Conservation (phyloP, 1,284 basidiomycete genomes). For the Pseudozyma thailandica region DNA sequence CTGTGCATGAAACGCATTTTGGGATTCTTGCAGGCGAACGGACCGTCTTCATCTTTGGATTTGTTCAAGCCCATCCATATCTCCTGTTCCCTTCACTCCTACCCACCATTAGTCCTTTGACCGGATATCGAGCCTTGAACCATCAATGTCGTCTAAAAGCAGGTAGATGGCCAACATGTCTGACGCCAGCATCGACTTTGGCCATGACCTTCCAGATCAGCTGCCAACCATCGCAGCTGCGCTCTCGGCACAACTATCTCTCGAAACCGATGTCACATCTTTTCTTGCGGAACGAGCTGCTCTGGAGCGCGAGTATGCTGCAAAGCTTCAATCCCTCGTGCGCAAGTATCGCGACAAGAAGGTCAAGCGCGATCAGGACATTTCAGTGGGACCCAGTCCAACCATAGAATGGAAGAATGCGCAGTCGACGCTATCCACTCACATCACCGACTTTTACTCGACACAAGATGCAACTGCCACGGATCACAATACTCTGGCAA, state of each 20-base stretch:
- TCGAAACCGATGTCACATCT: constrained; percentile 38
- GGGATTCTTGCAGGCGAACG: too few species aligned
- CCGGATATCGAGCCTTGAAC: too few species aligned
- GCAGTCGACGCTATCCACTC: constrained; percentile 26
- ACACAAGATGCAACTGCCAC: constrained; percentile 23
- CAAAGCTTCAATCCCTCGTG: constrained; percentile 39
- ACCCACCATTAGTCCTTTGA: too few species aligned
- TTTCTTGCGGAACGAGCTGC: constrained; percentile 53
- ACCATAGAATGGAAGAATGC: constrained; percentile 47
- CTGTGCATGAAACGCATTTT: too few species aligned
- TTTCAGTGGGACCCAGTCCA: constrained; percentile 43
- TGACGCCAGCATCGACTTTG: constrained; percentile 22
- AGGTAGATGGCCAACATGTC: constrained; percentile 8
- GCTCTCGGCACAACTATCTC: constrained; percentile 40
- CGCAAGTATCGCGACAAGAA: constrained; percentile 50
- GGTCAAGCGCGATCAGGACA: constrained; percentile 40
- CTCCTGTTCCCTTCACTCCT: too few species aligned
- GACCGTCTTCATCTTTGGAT: too few species aligned
- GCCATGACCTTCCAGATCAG: constrained; percentile 41
- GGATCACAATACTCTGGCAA: constrained; percentile 28
- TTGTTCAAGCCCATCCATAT: too few species aligned
- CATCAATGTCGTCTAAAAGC: neutral
- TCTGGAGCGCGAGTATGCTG: constrained; percentile 54
- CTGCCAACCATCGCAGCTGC: constrained; percentile 36
- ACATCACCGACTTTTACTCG: constrained; percentile 31